Conservation (phyloP, 805 yeast genomes). For the Candida xyloterini region DNA sequence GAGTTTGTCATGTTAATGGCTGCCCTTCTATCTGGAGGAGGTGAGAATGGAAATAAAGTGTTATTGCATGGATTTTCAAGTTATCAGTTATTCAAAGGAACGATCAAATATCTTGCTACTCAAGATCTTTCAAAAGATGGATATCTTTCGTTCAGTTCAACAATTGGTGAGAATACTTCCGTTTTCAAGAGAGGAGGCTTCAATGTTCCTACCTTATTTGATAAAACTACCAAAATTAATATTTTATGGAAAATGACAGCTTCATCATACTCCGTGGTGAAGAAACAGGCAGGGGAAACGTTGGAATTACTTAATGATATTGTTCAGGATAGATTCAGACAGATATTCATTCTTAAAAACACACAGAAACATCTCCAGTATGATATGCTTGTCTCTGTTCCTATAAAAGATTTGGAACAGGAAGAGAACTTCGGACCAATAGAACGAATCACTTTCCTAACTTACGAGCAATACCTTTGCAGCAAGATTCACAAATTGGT, state of each 20-base stretch:
- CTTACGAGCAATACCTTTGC: conserved; percentile 62
- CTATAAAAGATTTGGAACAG: conserved; percentile 39
- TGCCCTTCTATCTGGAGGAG: conserved; percentile 81
- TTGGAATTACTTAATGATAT: conserved; percentile 69
- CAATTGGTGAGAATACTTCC: conserved; percentile 44
- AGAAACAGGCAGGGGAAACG: conserved; percentile 67
- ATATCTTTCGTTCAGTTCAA: conserved; percentile 63
- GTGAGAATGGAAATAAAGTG: conserved; percentile 68
- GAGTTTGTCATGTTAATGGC: conserved; percentile 84
- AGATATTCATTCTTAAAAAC: conserved; percentile 65
- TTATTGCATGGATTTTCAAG: conserved; percentile 86
- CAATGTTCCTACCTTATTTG: conserved; percentile 72
- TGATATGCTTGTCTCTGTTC: conserved; percentile 60
- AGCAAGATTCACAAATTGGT: conserved; percentile 60
- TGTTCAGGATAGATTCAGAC: conserved; percentile 77
- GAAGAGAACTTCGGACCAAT: conserved; percentile 56
- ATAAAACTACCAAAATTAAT: conserved; percentile 72
- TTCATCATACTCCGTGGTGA: conserved; percentile 60
- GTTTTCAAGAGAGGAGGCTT: conserved; percentile 57
- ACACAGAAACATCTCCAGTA: conserved; percentile 54
- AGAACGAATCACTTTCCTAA: conserved; percentile 69
- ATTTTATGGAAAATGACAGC: conserved; percentile 77
- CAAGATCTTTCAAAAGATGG: conserved; percentile 66
- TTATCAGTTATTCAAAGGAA: conserved; percentile 90
- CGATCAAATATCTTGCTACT: conserved; percentile 74